Evolutionary conservation across 176 grass and related monocot genomes (phyloP), one percentile per base, ranked within the genome.

Genomic region (Rhynchospora tenuis): DNA sequence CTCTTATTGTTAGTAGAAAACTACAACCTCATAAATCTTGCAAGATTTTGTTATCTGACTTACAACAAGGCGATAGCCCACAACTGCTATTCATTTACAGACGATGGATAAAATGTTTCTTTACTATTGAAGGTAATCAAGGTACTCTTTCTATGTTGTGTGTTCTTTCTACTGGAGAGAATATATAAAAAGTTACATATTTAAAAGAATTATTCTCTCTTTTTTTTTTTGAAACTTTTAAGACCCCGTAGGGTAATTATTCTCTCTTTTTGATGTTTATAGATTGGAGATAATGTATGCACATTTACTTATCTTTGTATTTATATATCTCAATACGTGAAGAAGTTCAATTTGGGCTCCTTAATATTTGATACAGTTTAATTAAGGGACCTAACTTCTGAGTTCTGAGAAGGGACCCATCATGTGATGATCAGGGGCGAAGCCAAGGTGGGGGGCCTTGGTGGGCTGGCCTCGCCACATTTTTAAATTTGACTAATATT

Each of bases 21-120:
- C 81, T 93, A 0, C 66, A 90, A 86, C 27, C 63, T 20, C 28
- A 82, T 84, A 85, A 85, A 54, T 91, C 75, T 64, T 95, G 96
- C 88, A 90, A 63, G 73, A 76, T 98, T 74, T 87, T 95, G 72
- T 72, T 95, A 11, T 94, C 88, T 81, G 91, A 98, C 83, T 87
- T 92, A 85, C 90, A 91, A 80, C 89, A 95, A 90, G 91, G 93
- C 45, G 89, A 98, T 42, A 90, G 15, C 63, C 92, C 88, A 55
- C 89, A 93, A 79, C 85, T 81, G 1, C 2, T 98, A 48, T 98
- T 98, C 84, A 95, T 98, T 73, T 95, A 98, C 56, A 93, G 93
- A 70, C 91, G 96, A 91, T 98, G 92, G 96, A 84, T 90, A 74
- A 79, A 86, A 26, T 91, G 86, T 84, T 90, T 98, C 82, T 93